Evolutionary conservation across 345 rosid genomes (phyloP), one percentile per base, ranked within the genome.

Genomic region (Camelina sativa): DNA sequence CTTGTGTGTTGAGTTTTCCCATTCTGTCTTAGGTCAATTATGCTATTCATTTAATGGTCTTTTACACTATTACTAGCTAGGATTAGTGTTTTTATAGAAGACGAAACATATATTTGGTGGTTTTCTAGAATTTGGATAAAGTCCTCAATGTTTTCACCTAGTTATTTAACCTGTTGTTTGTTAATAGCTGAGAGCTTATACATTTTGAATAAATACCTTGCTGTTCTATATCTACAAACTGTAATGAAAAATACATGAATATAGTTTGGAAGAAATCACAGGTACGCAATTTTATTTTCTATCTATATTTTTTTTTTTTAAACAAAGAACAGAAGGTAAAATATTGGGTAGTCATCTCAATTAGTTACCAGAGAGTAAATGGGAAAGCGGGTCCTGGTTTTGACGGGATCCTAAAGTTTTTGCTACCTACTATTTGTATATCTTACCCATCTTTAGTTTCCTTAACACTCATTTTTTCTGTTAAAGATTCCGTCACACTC

Each of bases 331-430:
- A 51, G 5, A 53, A 28, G 38, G 69, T 62, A 72, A 72, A 38
- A 62, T 46, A 28, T 8, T 40, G 54, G 76, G 44, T 25, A 62
- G 76, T 72, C 76, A 72, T 62, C 54, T 72, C 62, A 63, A 63
- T 53, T 37, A 63, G 62, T 62, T 73, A 63, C 56, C 37, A 44
- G 32, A 35, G 56, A 69, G 73, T 37, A 57, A 69, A 56, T 69
- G 60, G 61, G 5, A n/a, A 81, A 69, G 52, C 17, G 61, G 60
- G 65, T 34, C 71, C 57, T 73, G 61, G 41, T 65, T 65, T 65
- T 46, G 47, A 65, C 40, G 66, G 52, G 72, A 65, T 74, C 72
- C 60, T 58, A 35, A 50, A 56, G 52, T 38, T 44, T 56, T 65
- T 44, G 7, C 28, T 55, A 17, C 23, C 44, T n/a, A 10, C 13